A percentile compares a stretch with the other conserved stretches of the same genome.
These are phyloP conservation scores for Colletotrichum nymphaeae DNA, from an alignment of 2,329 filamentous ascomycete genomes.

Conservation along the genomic window DNA sequence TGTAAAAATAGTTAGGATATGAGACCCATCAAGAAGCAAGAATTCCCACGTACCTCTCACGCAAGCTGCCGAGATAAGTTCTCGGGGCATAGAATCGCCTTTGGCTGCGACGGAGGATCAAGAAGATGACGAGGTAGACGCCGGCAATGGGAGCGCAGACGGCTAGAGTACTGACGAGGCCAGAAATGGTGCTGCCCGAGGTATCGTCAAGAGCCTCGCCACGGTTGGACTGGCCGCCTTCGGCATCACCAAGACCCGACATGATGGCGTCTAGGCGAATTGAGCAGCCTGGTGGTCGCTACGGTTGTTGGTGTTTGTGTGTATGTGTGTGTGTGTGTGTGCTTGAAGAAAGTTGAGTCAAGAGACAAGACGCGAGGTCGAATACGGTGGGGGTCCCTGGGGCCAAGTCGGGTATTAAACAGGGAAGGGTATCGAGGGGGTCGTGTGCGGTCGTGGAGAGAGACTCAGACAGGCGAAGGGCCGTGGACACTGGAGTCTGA, in stretches of 20 bases:
- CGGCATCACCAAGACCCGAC: neutral
- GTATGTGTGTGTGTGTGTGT: neutral
- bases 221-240: conserved; percentile 13
- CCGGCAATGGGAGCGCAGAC: conserved; percentile 60
- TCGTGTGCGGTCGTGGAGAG: conserved; percentile 10
- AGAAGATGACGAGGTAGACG: conserved; percentile 56
- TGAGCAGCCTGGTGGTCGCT: neutral
- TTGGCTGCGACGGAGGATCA: conserved; percentile 57
- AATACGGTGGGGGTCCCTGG: conserved; percentile 21
- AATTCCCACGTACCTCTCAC: conserved; percentile 47
- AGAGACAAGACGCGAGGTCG: neutral
- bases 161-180: conserved; percentile 61
- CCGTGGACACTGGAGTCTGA: neutral
- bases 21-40: neutral
- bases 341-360: neutral
- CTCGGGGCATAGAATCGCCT: conserved; percentile 61
- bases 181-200: conserved; percentile 37
- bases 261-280: conserved; percentile 17
- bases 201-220: neutral
- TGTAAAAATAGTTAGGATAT: conserved; percentile 35
- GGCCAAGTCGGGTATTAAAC: conserved; percentile 29
- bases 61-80: conserved; percentile 60
- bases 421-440: conserved; percentile 11
- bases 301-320: neutral
- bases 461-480: neutral